Percentiles rank a stretch among this genome's conserved stretches.
Evolutionary conservation across 345 rosid genomes (phyloP).

Genomic region (Moringa oleifera): DNA sequence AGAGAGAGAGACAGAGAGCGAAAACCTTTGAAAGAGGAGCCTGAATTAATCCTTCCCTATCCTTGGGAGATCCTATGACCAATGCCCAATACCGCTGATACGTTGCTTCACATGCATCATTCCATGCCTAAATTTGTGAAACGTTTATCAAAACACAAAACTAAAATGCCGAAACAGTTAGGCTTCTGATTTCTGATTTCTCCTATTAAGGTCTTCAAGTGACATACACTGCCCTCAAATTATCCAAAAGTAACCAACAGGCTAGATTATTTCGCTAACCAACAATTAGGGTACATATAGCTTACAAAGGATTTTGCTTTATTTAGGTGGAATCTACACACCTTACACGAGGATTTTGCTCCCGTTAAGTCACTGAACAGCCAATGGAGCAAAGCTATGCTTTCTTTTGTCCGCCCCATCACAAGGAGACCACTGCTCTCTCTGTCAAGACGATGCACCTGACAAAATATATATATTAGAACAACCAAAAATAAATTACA

Average conservation of each 20-base stretch:
- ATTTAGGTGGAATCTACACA: slow-evolving; percentile 16
- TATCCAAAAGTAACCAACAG: no score
- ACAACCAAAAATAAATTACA: no score
- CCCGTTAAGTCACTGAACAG: slow-evolving; percentile 55
- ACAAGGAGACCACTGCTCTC: slow-evolving; percentile 86
- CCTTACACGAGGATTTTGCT: slow-evolving; percentile 53
- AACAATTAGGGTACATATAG: no score
- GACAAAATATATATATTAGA: neutral
- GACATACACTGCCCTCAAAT: no score
- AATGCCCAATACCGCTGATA: slow-evolving; percentile 83
- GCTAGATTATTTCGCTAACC: no score
- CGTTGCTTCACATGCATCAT: slow-evolving; percentile 65
- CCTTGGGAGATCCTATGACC: slow-evolving; percentile 82
- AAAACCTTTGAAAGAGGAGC: slow-evolving; percentile 85
- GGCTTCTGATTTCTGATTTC: no score
- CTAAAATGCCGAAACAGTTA: no score
- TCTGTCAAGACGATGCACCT: slow-evolving; percentile 94
- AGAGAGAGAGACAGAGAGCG: neutral
- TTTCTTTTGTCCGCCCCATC: slow-evolving; percentile 80
- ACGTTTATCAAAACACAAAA: no score
- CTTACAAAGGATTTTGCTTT: neutral
- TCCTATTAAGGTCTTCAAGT: no score
- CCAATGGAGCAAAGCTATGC: slow-evolving; percentile 55
- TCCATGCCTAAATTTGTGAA: slow-evolving; percentile 53
- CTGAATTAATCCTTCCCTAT: slow-evolving; percentile 66